Conservation (phyloP, 2,329 filamentous ascomycete genomes). For the Ceratocystis lukuohia region DNA sequence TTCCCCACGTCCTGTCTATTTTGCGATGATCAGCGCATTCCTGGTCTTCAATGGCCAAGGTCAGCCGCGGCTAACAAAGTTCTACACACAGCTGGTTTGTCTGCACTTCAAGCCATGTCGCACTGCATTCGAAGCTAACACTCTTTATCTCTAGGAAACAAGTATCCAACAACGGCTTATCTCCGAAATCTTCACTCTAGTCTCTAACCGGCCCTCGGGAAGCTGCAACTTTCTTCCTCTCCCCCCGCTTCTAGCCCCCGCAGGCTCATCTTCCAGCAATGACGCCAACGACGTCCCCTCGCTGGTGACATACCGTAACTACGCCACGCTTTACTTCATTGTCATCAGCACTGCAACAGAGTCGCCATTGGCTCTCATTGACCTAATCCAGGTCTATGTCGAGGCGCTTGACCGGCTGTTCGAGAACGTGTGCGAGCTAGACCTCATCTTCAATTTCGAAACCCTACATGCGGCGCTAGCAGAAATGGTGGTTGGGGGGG, state of each 20-base stretch:
- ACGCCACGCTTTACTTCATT: conserved; percentile 97
- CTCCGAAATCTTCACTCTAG: conserved; percentile 91
- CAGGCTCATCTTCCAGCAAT: conserved; percentile 49
- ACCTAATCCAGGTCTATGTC: conserved; percentile 96
- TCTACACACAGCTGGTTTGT: conserved; percentile 86
- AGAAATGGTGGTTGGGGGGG: conserved; percentile 91
- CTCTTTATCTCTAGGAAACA: conserved; percentile 56
- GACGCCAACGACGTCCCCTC: conserved; percentile 75
- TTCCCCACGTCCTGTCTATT: not conserved
- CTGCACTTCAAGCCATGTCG: too few species aligned
- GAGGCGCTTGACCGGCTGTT: conserved; percentile 90
- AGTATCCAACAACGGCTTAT: conserved; percentile 94
- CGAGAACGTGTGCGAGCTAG: conserved; percentile 95
- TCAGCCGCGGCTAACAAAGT: conserved; percentile 91
- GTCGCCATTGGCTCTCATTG: conserved; percentile 85
- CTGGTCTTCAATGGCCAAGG: conserved; percentile 98
- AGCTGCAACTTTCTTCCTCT: conserved; percentile 94
- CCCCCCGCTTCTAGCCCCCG: conserved; percentile 49
- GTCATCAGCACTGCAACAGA: conserved; percentile 94
- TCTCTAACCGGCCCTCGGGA: conserved; percentile 78
- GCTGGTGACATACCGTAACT: conserved; percentile 94
- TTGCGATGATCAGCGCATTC: conserved; percentile 89
- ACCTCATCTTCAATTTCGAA: conserved; percentile 98
- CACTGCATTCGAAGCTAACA: not conserved
- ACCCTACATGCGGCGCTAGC: conserved; percentile 79